Conservation (phyloP, 257 asterid genomes). For the Fraxinus quadrangulata region DNA sequence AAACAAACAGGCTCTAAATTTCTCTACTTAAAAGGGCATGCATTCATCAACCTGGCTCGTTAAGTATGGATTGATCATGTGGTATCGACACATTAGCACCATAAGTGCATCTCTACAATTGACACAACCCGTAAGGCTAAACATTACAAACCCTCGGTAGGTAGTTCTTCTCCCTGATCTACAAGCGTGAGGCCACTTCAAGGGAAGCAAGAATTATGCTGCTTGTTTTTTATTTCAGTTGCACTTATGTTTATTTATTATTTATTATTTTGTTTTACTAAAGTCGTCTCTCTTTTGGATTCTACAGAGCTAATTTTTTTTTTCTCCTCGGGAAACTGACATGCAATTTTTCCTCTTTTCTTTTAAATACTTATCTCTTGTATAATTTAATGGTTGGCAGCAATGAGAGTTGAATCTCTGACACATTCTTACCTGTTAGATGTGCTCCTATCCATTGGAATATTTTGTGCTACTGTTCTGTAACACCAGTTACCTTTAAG, state of each 20-base stretch:
- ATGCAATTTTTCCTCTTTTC: background rate
- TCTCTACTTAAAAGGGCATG: background rate
- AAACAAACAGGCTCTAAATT: too few species aligned
- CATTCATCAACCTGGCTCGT: background rate
- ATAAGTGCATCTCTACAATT: background rate
- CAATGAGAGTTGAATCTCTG: background rate
- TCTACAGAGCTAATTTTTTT: background rate
- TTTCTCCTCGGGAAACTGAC: background rate
- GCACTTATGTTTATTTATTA: background rate
- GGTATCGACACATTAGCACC: background rate
- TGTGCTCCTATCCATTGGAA: background rate
- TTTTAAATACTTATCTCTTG: background rate
- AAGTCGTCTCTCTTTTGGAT: background rate
- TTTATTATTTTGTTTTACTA: background rate
- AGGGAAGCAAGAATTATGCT: background rate
- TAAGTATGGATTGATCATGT: background rate
- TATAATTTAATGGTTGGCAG: background rate
- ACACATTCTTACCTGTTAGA: background rate
- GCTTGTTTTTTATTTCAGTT: background rate
- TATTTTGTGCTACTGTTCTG: background rate
- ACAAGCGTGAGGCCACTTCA: background rate
- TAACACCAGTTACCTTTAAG: background rate
- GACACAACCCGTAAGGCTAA: background rate
- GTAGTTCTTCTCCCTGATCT: background rate
- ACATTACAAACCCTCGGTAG: background rate